phyloP scores from a whole-genome alignment of 2,329 filamentous ascomycete genomes.

The Colletotrichum sublineola region DNA sequence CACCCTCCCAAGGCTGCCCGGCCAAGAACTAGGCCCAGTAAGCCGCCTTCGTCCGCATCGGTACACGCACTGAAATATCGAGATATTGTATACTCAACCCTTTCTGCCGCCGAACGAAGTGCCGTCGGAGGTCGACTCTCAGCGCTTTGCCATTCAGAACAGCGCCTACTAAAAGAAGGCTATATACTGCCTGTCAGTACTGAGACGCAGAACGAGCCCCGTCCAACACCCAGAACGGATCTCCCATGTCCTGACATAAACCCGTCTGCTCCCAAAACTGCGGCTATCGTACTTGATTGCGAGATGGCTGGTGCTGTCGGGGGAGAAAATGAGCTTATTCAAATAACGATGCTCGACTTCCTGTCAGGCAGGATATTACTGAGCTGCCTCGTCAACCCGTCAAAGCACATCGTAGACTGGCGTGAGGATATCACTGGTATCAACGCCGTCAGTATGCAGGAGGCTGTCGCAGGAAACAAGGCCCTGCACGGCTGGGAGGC shows the following conservation, averaged over 20 bases:
- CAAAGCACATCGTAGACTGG: neutral
- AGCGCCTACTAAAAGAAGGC: neutral
- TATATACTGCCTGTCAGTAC: neutral
- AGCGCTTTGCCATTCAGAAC: neutral
- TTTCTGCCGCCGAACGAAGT: neutral
- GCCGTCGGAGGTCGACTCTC: neutral
- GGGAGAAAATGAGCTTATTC: neutral
- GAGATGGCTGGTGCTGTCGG: neutral
- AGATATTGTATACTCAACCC: neutral
- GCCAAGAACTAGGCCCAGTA: too few species aligned
- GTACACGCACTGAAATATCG: neutral
- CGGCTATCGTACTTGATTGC: neutral
- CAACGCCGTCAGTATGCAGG: neutral
- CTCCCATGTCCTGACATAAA: neutral
- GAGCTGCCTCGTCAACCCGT: neutral
- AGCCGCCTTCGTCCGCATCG: neutral
- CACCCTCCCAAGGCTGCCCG: neutral
- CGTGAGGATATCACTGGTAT: constrained; percentile 4
- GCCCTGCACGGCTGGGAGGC: constrained; percentile 56
- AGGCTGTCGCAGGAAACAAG: constrained; percentile 22
- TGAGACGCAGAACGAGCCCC: too few species aligned
- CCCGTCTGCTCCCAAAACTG: neutral
- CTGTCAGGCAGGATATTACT: neutral
- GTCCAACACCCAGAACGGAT: too few species aligned
- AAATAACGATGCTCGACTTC: constrained; percentile 9